Evolutionary conservation across 441 rosid species (phyloP), one percentile per base, ranked within the genome.

Genomic region (Populus hybrid): DNA sequence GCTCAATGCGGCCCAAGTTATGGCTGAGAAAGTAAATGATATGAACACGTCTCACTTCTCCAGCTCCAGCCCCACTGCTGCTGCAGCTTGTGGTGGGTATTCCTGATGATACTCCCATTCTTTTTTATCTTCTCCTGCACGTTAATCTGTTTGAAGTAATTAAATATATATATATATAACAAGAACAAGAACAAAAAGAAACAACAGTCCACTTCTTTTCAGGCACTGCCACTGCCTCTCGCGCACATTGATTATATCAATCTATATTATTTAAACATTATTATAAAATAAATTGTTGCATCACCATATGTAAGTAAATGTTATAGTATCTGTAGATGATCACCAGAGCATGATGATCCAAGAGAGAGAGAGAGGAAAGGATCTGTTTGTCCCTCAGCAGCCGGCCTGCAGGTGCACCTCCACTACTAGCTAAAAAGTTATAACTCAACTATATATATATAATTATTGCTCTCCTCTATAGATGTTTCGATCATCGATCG

Each of bases 1-100:
- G 96, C 40, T 91, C 95, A 10, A 85, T 76, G 7, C 77, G 84
- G 11, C 92, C 92, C 8, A 79, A 18, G n/a, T 54, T 76, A 24
- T 77, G 89, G 78, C 85, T 89, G 9, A 86, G 91, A 85, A 90
- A 93, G 74, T 89, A 91, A 35, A 90, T 78, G 78, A 93, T 83
- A 74, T 88, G 87, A 80, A 90, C 36, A 81, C 88, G 85, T 80
- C 94, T 88, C 50, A 83, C 80, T 85, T 91, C 89, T 74, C 87
- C 88, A 30, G 32, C 32, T 34, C 81, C 82, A 16, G 78, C 86
- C 76, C 70, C 57, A 10, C 84, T 83, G 69, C 69, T 73, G 64
- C n/a, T 67, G 32, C 32, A 30, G 32, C 32, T 30, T 67, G 24
- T 24, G 24, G 2, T 16, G 30, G 30, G 18, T 67, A 18, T 30